phyloP scores from a whole-genome alignment of 768 basidiomycete genomes.

The Rhizopogon roseolus region DNA sequence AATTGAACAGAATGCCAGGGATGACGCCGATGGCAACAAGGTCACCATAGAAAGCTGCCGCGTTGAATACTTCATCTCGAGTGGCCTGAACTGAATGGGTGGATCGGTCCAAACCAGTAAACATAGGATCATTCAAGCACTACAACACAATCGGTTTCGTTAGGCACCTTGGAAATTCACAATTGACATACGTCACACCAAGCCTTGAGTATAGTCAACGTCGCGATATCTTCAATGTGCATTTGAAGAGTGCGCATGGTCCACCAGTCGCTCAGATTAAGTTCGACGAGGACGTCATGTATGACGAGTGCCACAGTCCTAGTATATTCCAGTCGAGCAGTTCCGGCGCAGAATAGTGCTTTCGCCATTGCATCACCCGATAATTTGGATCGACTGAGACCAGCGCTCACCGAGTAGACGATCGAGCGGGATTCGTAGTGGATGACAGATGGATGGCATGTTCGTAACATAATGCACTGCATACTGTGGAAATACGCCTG shows the following conservation, averaged over 20 bases:
- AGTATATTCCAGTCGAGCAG: not conserved
- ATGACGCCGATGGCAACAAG: not conserved
- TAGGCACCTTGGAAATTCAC: not conserved
- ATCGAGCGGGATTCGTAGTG: slow-evolving; percentile 1
- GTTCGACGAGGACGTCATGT: slow-evolving; percentile 1
- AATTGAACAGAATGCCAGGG: not conserved
- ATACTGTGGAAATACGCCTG: slow-evolving; percentile 2
- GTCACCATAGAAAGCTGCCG: slow-evolving; percentile 1
- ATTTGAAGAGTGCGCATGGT: not conserved
- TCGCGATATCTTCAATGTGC: not conserved
- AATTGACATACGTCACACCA: not conserved
- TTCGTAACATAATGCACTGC: not conserved
- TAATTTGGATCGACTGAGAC: not conserved
- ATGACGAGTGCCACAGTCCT: slow-evolving; percentile 1
- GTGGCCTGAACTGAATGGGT: not conserved
- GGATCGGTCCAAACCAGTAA: not conserved
- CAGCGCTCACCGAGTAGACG: not conserved
- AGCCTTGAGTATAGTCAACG: not conserved
- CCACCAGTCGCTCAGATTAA: not conserved
- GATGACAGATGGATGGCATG: slow-evolving; percentile 1
- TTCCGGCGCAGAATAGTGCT: not conserved
- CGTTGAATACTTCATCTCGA: not conserved
- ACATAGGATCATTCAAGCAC: not conserved
- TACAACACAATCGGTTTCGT: not conserved
- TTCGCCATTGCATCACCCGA: not conserved